Percentiles rank a stretch among this genome's conserved stretches.
These are phyloP conservation scores for Sistotremastrum niveocremeum DNA, from an alignment of 768 basidiomycete genomes.

Conservation along the genomic window DNA sequence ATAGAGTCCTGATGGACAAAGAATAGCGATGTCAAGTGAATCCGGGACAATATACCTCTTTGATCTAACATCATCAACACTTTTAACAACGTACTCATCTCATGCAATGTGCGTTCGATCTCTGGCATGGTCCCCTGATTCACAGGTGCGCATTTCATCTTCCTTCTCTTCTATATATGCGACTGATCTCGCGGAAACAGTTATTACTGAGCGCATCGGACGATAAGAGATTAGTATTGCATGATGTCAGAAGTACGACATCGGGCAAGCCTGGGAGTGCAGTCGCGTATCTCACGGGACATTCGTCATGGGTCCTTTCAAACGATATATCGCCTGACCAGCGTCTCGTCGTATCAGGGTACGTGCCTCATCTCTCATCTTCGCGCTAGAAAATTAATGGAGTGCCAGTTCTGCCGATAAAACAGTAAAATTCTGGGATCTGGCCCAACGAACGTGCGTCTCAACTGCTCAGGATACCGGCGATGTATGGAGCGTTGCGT, in stretches of 20 bases:
- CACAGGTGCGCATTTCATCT: slow-evolving; percentile 43
- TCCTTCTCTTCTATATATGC: slow-evolving; percentile 2
- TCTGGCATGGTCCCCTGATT: slow-evolving; percentile 81
- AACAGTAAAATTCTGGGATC: slow-evolving; percentile 79
- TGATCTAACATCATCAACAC: slow-evolving; percentile 54
- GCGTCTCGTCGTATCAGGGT: slow-evolving; percentile 72
- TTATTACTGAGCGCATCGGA: slow-evolving; percentile 83
- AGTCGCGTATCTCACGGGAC: slow-evolving; percentile 76
- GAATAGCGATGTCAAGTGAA: slow-evolving; percentile 72
- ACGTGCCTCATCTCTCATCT: slow-evolving; percentile 12
- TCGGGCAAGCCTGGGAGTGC: slow-evolving; percentile 53
- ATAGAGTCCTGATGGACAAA: slow-evolving; percentile 81
- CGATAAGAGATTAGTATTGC: slow-evolving; percentile 80
- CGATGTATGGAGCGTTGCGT: slow-evolving; percentile 76
- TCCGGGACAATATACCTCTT: slow-evolving; percentile 82
- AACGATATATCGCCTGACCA: slow-evolving; percentile 74
- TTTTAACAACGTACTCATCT: slow-evolving; percentile 63
- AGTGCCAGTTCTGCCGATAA: slow-evolving; percentile 63
- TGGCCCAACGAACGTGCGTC: slow-evolving; percentile 57
- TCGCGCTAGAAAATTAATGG: neutral
- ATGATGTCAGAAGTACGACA: slow-evolving; percentile 69
- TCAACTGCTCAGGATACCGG: slow-evolving; percentile 67
- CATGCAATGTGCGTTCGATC: slow-evolving; percentile 87
- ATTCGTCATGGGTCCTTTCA: slow-evolving; percentile 85
- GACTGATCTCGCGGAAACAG: slow-evolving; percentile 24